Evolutionary conservation across 768 basidiomycete species (phyloP), one percentile per base, ranked within the genome.

Genomic region (Gyrodon lividus): DNA sequence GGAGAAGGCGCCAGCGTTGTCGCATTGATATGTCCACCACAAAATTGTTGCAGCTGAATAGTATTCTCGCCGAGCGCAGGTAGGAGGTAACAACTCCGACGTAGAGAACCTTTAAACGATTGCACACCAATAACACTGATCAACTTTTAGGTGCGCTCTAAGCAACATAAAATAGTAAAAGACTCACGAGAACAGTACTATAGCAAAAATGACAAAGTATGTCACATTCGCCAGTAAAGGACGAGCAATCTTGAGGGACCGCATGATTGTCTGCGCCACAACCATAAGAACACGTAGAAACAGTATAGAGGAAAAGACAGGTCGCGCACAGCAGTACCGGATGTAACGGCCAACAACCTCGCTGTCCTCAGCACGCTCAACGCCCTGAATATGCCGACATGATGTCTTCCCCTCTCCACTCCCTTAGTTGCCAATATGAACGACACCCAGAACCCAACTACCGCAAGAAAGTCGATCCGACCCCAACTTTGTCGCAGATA

Each of bases 401-500:
- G 94, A 46, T 82, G 67, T 3, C 65, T 56, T 2, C 84, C 83
- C 9, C 77, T 74, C 70, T 98, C 96, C 22, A 78, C 58, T 0
- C 89, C 89, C 0, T 74, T 58, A n/a, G 78, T 70, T 0, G 92
- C 83, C 49, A 98, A 75, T 0, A 64, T 69, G 63, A 98, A 95
- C 8, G 80, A 76, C 46, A 90, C 79, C 95, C 95, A 98, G 68
- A 94, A 98, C 56, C 83, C 79, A 12, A 87, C 57, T 40, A 98
- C 82, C 1, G 96, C 92, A 39, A 98, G 70, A 56, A 88, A 83
- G 66, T 98, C 96, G 48, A 97, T 87, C 45, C 93, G 74, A 60
- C 81, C 88, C 94, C 94, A 98, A 49, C 89, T 89, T 62, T 98
- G 93, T 8, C 96, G 80, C 1, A 98, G 76, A 66, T 92, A 98